Base-by-base conservation (phyloP, 768 basidiomycete species). In the Cytidiella melzeri region DNA sequence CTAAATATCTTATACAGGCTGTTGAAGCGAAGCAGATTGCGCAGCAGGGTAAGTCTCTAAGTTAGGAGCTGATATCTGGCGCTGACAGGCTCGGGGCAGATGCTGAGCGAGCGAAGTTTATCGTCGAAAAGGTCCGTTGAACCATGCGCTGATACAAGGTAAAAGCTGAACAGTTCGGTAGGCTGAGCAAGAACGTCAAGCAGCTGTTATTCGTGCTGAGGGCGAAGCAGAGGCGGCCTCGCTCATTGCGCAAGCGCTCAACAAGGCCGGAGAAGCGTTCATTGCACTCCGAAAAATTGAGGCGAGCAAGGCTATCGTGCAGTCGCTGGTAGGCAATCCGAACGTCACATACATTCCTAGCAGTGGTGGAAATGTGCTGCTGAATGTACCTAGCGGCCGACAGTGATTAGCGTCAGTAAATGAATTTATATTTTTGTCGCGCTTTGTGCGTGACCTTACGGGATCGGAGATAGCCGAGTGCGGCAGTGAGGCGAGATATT, bases 11-110 rank as follows among this genome's bases (percentile, higher is more conserved):
- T 49, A 23, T 45, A 27, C 41, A 76, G 83, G 96, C 96, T n/a
- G 96, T 99, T 7, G 96, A 99, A 70, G 95, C 95, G 36, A 99
- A 99, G 68, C 96, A 98, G 68, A 97, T 99, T 65, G 96, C 96
- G 9, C 96, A 99, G 67, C 96, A 99, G 79, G 90, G 90, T 91
- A 58, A 42, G 71, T 55, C 3, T n/a, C 5, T 38, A 23, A 19
- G 24, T 43, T 43, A 19, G 25, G 36, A 25, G 5, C 13, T 45
- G 27, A 18, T 21, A 41, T 9, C 12, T 37, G 15, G 15, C 13
- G 25, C 19, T 28, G 21, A 52, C 21, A 49, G 9, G 15, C 26
- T 26, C 26, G 13, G 7, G 11, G 11, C 11, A 93, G 95, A 98
- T 70, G 96, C 96, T 55, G 96, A 99, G 71, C 83, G 96, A 27